phyloP scores from a whole-genome alignment of 2,329 filamentous ascomycete genomes.

The Colletotrichum lupini region DNA sequence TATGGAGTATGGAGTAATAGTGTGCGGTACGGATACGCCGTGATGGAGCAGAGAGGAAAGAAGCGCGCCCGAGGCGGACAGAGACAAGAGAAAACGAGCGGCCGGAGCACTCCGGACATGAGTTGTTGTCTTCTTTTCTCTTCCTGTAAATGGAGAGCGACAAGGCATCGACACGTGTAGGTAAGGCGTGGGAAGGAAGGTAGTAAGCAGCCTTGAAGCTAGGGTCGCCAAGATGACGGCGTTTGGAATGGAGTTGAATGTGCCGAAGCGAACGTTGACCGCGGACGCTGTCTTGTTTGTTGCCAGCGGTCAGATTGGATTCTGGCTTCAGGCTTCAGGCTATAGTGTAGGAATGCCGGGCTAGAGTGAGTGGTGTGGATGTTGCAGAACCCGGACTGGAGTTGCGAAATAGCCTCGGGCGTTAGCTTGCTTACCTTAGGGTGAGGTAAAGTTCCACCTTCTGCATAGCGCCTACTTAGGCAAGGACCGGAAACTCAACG shows the following conservation, averaged over 20 bases:
- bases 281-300: neutral
- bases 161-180: too few species aligned
- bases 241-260: neutral
- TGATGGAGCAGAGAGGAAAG: neutral
- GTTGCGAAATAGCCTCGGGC: neutral
- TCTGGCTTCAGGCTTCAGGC: neutral
- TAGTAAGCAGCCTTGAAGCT: neutral
- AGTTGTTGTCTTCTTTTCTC: constrained; percentile 9
- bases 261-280: neutral
- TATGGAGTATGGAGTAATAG: too few species aligned
- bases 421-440: neutral
- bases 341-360: neutral
- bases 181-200: neutral
- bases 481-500: neutral
- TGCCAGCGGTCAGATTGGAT: neutral
- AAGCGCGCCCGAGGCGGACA: neutral
- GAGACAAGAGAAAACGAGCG: neutral
- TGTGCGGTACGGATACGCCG: neutral
- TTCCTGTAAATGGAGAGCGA: neutral
- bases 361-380: neutral
- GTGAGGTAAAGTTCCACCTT: neutral
- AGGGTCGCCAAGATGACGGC: neutral
- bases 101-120: neutral
- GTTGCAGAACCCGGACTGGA: neutral
- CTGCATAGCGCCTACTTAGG: neutral